These are phyloP conservation scores for Claviceps pazoutovae DNA, from an alignment of 2,329 filamentous ascomycete genomes.

Conservation along the genomic window DNA sequence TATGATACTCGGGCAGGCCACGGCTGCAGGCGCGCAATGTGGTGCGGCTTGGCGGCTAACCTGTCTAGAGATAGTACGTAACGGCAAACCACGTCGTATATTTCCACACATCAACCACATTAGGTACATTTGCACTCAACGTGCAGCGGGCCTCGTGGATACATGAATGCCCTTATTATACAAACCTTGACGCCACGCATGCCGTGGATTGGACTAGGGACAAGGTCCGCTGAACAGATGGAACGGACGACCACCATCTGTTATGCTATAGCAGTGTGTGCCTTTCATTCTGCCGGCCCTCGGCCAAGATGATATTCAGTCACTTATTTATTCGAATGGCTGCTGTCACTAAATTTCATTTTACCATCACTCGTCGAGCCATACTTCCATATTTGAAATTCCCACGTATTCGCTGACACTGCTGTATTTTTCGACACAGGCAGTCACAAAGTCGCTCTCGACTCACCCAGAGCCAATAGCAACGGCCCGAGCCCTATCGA, in stretches of 20 bases:
- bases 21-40: too few species aligned
- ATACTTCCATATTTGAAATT: not conserved
- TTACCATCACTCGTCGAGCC: not conserved
- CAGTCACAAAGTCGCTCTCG: constrained; percentile 2
- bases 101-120: not conserved
- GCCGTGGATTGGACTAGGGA: not conserved
- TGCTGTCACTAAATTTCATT: constrained; percentile 2
- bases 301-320: constrained; percentile 4
- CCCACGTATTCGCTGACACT: not conserved
- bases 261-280: constrained; percentile 3
- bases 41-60: too few species aligned
- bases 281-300: constrained; percentile 1
- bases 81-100: not conserved
- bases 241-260: not conserved
- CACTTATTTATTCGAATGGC: constrained; percentile 4
- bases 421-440: not conserved
- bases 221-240: not conserved
- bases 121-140: not conserved
- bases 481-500: constrained; percentile 42
- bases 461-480: constrained; percentile 9
- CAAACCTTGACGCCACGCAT: constrained; percentile 1
- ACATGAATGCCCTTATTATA: not conserved
- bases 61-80: too few species aligned
- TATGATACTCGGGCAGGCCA: not conserved
- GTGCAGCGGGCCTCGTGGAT: not conserved